Conservation (phyloP, 73 alveolate species). For the Paramecium caudatum region DNA sequence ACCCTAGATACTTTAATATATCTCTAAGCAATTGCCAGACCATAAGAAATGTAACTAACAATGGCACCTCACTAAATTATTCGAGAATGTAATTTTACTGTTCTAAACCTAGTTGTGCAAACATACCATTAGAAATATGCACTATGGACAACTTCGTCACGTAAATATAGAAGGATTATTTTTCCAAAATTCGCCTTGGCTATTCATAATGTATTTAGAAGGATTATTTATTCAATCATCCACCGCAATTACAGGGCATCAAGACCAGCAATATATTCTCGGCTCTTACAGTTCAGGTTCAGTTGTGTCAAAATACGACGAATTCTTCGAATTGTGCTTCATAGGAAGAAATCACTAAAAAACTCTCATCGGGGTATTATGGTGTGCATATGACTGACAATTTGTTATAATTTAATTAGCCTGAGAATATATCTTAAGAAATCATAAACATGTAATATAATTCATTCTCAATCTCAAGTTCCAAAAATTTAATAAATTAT, state of each 20-base stretch:
- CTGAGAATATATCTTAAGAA: neutral
- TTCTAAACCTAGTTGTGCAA: neutral
- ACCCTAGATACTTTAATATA: neutral
- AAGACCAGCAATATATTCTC: neutral
- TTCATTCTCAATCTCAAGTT: neutral
- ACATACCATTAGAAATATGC: neutral
- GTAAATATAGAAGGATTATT: neutral
- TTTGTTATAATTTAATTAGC: neutral
- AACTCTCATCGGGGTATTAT: neutral
- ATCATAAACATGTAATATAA: conserved; percentile 12
- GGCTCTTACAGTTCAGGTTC: neutral
- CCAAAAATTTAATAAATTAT: neutral
- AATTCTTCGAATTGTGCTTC: conserved; percentile 5
- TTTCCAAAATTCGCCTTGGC: neutral
- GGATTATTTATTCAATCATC: neutral
- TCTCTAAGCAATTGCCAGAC: neutral
- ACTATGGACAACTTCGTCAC: neutral
- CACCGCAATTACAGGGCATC: conserved; percentile 37
- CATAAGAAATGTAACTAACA: no score
- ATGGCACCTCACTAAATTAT: no score
- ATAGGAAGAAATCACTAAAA: neutral
- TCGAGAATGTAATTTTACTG: no score
- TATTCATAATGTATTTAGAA: neutral
- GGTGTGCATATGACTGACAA: conserved; percentile 2
- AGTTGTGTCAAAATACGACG: neutral